Evolutionary conservation across 306 rosid genomes (phyloP).

Genomic region (Cicer judaicum): DNA sequence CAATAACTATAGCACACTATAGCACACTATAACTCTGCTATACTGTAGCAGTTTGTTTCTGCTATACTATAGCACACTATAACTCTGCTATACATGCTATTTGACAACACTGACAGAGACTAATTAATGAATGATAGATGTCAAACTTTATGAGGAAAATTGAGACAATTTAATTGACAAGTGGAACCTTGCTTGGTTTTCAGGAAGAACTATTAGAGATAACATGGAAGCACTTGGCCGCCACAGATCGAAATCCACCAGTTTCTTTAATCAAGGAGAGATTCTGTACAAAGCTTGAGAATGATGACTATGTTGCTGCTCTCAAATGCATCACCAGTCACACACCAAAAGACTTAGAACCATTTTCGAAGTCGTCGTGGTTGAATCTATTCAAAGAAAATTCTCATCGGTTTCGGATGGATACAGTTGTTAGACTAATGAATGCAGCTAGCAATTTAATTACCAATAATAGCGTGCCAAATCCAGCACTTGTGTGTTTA

Average conservation of each 20-base stretch:
- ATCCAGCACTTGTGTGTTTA: constrained; percentile 57
- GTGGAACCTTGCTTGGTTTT: constrained; percentile 43
- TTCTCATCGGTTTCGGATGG: constrained; percentile 56
- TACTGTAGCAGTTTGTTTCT: too few species aligned
- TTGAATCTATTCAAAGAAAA: constrained; percentile 63
- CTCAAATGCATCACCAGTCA: constrained; percentile 56
- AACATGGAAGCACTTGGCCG: constrained; percentile 73
- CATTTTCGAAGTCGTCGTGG: constrained; percentile 75
- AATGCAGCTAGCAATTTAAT: constrained; percentile 50
- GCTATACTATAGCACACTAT: too few species aligned
- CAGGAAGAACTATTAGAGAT: constrained; percentile 75
- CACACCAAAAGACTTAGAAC: constrained; percentile 49
- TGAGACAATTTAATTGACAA: constrained; percentile 34
- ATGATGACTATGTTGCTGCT: constrained; percentile 61
- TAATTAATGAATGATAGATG: constrained; percentile 10
- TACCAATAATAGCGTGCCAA: constrained; percentile 48
- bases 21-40: too few species aligned
- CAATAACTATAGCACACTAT: too few species aligned
- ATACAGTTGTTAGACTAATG: constrained; percentile 57
- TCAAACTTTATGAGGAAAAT: constrained; percentile 11
- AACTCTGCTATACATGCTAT: too few species aligned
- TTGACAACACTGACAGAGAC: background rate
- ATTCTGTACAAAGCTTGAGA: constrained; percentile 67
- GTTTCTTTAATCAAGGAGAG: constrained; percentile 67
- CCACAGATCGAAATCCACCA: constrained; percentile 59